Evolutionary conservation across 2,329 filamentous ascomycete species (phyloP).

Genomic region (Podosphaera aphanis): DNA sequence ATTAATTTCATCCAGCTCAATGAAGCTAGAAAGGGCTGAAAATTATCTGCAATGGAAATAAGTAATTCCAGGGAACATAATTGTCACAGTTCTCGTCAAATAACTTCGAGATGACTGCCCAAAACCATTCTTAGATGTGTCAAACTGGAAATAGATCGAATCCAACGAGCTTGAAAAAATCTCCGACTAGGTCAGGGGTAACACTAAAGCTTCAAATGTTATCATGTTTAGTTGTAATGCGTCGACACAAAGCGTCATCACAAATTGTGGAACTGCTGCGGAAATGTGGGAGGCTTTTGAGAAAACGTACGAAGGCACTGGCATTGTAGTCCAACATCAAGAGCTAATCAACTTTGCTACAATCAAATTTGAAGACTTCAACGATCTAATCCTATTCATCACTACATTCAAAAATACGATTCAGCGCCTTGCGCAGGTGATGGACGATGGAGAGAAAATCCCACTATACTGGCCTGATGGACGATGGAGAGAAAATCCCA

Average conservation of each 20-base stretch:
- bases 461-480: background rate
- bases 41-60: slow-evolving; percentile 1
- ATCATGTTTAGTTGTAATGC: background rate
- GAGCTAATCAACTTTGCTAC: background rate
- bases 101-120: background rate
- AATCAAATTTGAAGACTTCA: background rate
- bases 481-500: background rate
- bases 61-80: background rate
- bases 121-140: background rate
- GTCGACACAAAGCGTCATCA: background rate
- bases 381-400: background rate
- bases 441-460: background rate
- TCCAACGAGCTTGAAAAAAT: background rate
- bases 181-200: background rate
- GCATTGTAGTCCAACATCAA: slow-evolving; percentile 1
- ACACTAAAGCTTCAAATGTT: background rate
- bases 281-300: background rate
- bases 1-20: background rate
- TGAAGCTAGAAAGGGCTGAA: background rate
- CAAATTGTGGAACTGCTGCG: background rate
- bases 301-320: background rate
- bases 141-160: background rate
- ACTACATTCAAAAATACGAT: background rate
- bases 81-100: background rate
- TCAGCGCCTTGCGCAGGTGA: background rate